Evolutionary conservation across 116 monocot species (phyloP).

Genomic region (Cymodocea nodosa): DNA sequence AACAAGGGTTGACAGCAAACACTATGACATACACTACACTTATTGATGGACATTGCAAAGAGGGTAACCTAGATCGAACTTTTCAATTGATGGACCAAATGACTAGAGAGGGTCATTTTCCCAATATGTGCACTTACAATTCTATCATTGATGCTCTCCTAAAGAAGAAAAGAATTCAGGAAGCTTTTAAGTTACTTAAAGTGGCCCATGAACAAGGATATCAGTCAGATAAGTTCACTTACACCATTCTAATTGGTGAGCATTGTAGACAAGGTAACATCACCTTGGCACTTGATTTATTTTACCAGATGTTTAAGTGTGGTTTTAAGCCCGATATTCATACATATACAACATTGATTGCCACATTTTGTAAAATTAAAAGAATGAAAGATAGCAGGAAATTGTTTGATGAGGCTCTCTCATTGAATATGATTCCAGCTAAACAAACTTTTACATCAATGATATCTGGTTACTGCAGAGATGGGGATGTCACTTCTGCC

Average conservation of each 20-base stretch:
- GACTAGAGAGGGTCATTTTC: conserved; percentile 39
- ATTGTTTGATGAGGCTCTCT: conserved; percentile 44
- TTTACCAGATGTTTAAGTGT: conserved; percentile 46
- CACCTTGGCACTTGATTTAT: conserved; percentile 43
- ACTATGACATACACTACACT: conserved; percentile 69
- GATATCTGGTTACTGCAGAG: conserved; percentile 72
- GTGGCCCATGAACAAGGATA: conserved; percentile 23
- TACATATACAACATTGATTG: conserved; percentile 59
- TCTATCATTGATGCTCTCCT: conserved; percentile 52
- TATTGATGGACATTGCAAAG: conserved; percentile 75
- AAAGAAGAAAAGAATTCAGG: conserved; percentile 45
- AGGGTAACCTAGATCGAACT: conserved; percentile 53
- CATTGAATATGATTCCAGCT: conserved; percentile 42
- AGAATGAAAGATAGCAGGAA: conserved; percentile 62
- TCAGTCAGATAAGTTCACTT: conserved; percentile 61
- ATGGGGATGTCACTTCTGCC: conserved; percentile 38
- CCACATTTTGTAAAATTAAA: conserved; percentile 48
- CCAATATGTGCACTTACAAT: conserved; percentile 80
- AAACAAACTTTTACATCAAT: conserved; percentile 84
- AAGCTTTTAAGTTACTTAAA: conserved; percentile 56
- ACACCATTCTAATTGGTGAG: conserved; percentile 68
- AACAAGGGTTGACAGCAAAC: conserved; percentile 68
- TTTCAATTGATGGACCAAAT: conserved; percentile 51
- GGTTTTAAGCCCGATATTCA: conserved; percentile 65
- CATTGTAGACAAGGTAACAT: conserved; percentile 56